Conservation (phyloP, 2,329 filamentous ascomycete genomes). For the Hypoxylon sp. region DNA sequence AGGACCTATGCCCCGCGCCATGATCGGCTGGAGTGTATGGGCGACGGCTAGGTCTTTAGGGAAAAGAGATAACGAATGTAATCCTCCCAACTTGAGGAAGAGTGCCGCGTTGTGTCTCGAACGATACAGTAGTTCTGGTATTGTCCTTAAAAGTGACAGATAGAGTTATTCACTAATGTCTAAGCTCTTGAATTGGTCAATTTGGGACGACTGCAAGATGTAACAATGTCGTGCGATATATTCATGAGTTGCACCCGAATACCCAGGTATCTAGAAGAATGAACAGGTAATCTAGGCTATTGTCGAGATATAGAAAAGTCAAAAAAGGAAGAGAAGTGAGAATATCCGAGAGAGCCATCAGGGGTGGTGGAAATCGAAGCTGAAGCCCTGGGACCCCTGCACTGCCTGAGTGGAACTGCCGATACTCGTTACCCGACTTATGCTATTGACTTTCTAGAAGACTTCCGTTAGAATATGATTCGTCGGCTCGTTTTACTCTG, state of each 20-base stretch:
- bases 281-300: slow-evolving; percentile 3
- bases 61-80: slow-evolving; percentile 27
- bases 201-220: background rate
- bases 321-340: slow-evolving; percentile 15
- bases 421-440: slow-evolving; percentile 31
- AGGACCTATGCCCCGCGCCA: slow-evolving; percentile 16
- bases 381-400: slow-evolving; percentile 22
- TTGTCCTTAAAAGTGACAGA: slow-evolving; percentile 3
- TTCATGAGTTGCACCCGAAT: slow-evolving; percentile 10
- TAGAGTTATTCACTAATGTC: slow-evolving; percentile 10
- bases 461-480: slow-evolving; percentile 33
- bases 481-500: slow-evolving; percentile 5
- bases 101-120: slow-evolving; percentile 9
- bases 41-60: slow-evolving; percentile 17
- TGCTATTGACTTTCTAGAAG: slow-evolving; percentile 40
- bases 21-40: slow-evolving; percentile 20
- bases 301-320: slow-evolving; percentile 12
- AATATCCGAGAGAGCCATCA: slow-evolving; percentile 15
- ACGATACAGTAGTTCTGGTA: slow-evolving; percentile 4
- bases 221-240: slow-evolving; percentile 14
- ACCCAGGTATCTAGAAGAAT: slow-evolving; percentile 2
- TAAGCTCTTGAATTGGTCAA: slow-evolving; percentile 17
- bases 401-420: slow-evolving; percentile 18
- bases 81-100: slow-evolving; percentile 7
- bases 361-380: slow-evolving; percentile 26